Conservation (phyloP, 2,329 filamentous ascomycete genomes). For the Nigrospora osmanthi region DNA sequence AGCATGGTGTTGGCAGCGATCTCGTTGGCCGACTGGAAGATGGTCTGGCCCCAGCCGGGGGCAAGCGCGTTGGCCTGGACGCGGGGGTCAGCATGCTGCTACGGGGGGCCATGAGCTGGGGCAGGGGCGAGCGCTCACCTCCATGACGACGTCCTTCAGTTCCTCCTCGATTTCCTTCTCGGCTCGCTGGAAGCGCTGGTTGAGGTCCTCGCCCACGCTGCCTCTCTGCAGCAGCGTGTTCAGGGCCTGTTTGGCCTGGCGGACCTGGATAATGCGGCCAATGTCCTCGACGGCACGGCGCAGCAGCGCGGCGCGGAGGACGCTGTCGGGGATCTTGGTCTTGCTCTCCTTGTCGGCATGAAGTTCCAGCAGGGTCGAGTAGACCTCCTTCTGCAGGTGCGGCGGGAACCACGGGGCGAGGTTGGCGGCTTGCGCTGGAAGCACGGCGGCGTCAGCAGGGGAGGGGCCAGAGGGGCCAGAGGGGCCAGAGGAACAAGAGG, state of each 20-base stretch:
- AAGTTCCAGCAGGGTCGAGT: conserved; percentile 84
- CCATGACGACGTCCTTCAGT: conserved; percentile 83
- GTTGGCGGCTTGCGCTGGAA: conserved; percentile 65
- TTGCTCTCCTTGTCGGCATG: conserved; percentile 59
- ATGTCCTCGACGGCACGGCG: conserved; percentile 90
- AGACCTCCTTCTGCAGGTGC: conserved; percentile 88
- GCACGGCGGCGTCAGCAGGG: conserved; percentile 11
- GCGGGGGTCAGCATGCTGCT: background rate
- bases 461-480: background rate
- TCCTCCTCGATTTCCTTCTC: conserved; percentile 98
- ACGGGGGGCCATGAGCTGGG: background rate
- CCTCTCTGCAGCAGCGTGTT: conserved; percentile 77
- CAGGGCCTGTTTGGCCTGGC: conserved; percentile 81
- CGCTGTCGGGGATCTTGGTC: conserved; percentile 67
- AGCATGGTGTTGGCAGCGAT: conserved; percentile 79
- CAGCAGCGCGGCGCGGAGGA: conserved; percentile 82
- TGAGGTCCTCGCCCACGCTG: conserved; percentile 91
- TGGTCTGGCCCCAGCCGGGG: conserved; percentile 84
- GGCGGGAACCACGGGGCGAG: conserved; percentile 91
- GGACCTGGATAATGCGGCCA: conserved; percentile 79
- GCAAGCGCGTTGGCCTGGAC: conserved; percentile 79
- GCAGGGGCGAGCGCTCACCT: conserved; percentile 47
- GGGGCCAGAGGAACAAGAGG: background rate
- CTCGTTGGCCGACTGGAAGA: conserved; percentile 97
- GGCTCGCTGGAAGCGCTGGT: conserved; percentile 83